Percentiles rank a stretch among this genome's conserved stretches.
Evolutionary conservation across 805 yeast genomes (phyloP).

Genomic region (Saccharomycopsis babjevae): DNA sequence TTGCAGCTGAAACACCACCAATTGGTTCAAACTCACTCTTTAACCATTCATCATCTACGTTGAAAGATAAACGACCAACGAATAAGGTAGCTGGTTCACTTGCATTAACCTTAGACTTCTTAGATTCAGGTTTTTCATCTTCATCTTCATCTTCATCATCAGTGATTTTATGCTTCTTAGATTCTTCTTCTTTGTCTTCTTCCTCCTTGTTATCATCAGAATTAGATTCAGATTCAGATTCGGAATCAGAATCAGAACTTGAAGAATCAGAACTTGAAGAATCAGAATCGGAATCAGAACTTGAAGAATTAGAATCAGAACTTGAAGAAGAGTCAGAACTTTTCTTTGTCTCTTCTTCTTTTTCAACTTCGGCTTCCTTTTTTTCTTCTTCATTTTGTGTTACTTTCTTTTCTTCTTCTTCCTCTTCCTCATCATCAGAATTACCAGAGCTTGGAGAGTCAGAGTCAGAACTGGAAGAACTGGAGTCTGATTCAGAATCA

Average conservation of each 20-base stretch:
- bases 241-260: slow-evolving; percentile 19
- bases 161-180: slow-evolving; percentile 25
- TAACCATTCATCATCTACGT: slow-evolving; percentile 91
- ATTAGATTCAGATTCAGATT: slow-evolving; percentile 17
- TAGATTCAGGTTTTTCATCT: slow-evolving; percentile 33
- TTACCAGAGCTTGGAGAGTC: slow-evolving; percentile 14
- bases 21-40: slow-evolving; percentile 69
- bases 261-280: slow-evolving; percentile 18
- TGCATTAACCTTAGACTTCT: slow-evolving; percentile 37
- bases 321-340: slow-evolving; percentile 24
- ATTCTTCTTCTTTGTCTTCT: slow-evolving; percentile 25
- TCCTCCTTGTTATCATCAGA: slow-evolving; percentile 18
- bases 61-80: slow-evolving; percentile 97
- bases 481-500: slow-evolving; percentile 25
- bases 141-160: slow-evolving; percentile 27
- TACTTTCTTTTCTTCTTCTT: slow-evolving; percentile 15
- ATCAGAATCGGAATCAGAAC: slow-evolving; percentile 17
- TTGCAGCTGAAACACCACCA: slow-evolving; percentile 79
- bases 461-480: slow-evolving; percentile 16
- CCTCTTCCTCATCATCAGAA: slow-evolving; percentile 20
- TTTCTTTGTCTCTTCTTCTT: slow-evolving; percentile 23
- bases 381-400: slow-evolving; percentile 15
- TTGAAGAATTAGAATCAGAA: slow-evolving; percentile 20
- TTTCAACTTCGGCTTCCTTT: slow-evolving; percentile 14
- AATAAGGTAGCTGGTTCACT: slow-evolving; percentile 81